Evolutionary conservation across 2,329 filamentous ascomycete genomes (phyloP).

Genomic region (Sporothrix brunneoviolacea): DNA sequence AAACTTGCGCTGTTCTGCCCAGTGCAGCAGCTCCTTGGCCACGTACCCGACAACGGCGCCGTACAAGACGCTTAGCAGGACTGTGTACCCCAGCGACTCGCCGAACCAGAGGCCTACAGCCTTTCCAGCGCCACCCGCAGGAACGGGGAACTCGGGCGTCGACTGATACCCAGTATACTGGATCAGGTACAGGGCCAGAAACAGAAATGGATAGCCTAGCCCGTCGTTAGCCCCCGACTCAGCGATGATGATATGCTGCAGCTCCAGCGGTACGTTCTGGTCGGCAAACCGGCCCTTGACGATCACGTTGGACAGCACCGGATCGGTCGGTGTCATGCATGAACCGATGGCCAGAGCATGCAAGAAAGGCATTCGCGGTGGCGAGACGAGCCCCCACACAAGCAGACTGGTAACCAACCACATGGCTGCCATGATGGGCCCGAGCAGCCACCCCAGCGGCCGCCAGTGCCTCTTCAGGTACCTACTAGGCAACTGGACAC

Average conservation of each 20-base stretch:
- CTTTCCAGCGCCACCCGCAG: conserved; percentile 49
- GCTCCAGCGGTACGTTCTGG: conserved; percentile 72
- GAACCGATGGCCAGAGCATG: conserved; percentile 75
- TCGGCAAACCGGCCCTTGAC: conserved; percentile 77
- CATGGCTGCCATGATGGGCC: conserved; percentile 80
- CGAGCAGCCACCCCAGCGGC: conserved; percentile 65
- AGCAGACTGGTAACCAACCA: conserved; percentile 77
- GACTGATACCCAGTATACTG: conserved; percentile 61
- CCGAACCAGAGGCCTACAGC: conserved; percentile 79
- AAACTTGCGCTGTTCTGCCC: conserved; percentile 72
- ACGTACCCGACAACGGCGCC: conserved; percentile 73
- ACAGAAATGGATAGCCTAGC: conserved; percentile 81
- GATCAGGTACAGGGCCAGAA: conserved; percentile 76
- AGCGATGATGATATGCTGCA: conserved; percentile 74
- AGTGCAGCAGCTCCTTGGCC: conserved; percentile 75
- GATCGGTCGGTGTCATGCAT: conserved; percentile 89
- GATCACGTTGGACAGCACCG: conserved; percentile 79
- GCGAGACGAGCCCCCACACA: conserved; percentile 64
- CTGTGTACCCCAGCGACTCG: conserved; percentile 78
- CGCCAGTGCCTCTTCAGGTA: conserved; percentile 77
- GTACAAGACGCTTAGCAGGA: conserved; percentile 70
- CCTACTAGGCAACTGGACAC: conserved; percentile 77
- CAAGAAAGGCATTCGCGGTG: conserved; percentile 62
- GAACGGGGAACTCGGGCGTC: conserved; percentile 40
- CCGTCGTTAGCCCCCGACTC: conserved; percentile 90